Evolutionary conservation across 805 yeast species (phyloP), one percentile per base, ranked within the genome.

Genomic region (Suhomyces sp.): DNA sequence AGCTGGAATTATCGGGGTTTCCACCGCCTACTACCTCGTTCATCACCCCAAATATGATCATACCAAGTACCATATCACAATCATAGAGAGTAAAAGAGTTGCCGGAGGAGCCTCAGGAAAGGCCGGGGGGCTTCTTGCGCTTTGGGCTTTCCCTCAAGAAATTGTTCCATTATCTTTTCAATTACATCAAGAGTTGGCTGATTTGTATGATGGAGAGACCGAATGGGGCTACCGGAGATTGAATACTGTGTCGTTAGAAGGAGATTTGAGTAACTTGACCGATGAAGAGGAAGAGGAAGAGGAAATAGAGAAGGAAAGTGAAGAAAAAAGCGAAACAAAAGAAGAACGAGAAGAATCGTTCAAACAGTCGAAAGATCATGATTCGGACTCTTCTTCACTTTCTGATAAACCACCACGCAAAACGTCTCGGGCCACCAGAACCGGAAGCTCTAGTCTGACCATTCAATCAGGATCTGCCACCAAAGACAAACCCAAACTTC

Each of bases 71-170:
- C 91, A 89, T 61, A 88, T 93, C 57, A 88, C 97, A 6, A 80
- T 93, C 17, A 65, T 94, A 12, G 99, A 93, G 68, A 84, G 93
- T 48, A 89, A 89, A 56, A 77, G 96, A 61, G 96, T 96, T 5
- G 99, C 98, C 0, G 96, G 97, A 48, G 98, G 97, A 46, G 98
- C 99, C 17, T 82, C 90, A 41, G 99, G 99, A 50, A 94, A 93
- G 62, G 98, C 99, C 6, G 99, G 98, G 44, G 99, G 99, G 0
- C 76, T 93, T 47, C 71, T 93, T 47, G 97, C 98, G 1, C 79
- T 88, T 20, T 92, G 97, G 96, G 98, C 98, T 0, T 94, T 94
- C 68, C 99, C 99, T 0, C 91, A 87, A 60, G 97, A 89, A 67
- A 83, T 93, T 47, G 98, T 91, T 6, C 94, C 96, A 0, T 75